Percentiles rank a stretch among this genome's conserved stretches.
These are phyloP conservation scores for Nemania diffusa DNA, from an alignment of 2,329 filamentous ascomycete genomes.

Conservation along the genomic window DNA sequence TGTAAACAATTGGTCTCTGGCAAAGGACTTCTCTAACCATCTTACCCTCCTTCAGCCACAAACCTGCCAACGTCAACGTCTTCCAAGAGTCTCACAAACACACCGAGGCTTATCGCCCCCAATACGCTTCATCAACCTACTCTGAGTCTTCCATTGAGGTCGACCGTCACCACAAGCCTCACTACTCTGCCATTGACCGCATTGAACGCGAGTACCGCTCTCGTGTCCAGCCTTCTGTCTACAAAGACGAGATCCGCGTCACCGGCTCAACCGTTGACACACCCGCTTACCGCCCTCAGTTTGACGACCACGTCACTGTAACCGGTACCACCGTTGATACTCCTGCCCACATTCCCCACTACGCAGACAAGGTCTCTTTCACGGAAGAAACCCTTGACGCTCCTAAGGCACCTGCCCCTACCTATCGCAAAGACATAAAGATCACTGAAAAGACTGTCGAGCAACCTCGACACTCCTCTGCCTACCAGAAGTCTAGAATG, in stretches of 20 bases:
- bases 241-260: slow-evolving; percentile 47
- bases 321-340: slow-evolving; percentile 53
- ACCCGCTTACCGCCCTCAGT: slow-evolving; percentile 48
- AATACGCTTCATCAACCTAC: slow-evolving; percentile 55
- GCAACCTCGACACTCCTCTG: slow-evolving; percentile 57
- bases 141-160: slow-evolving; percentile 74
- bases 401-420: slow-evolving; percentile 53
- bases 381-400: slow-evolving; percentile 67
- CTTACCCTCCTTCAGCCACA: slow-evolving; percentile 43
- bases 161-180: slow-evolving; percentile 63
- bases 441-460: slow-evolving; percentile 75
- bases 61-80: slow-evolving; percentile 49
- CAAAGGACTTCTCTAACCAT: slow-evolving; percentile 28
- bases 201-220: slow-evolving; percentile 74
- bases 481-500: slow-evolving; percentile 65
- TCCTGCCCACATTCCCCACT: slow-evolving; percentile 48
- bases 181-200: slow-evolving; percentile 66
- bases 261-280: slow-evolving; percentile 46
- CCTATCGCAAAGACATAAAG: slow-evolving; percentile 66
- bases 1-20: slow-evolving; percentile 32
- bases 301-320: slow-evolving; percentile 51
- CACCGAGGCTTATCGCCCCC: slow-evolving; percentile 39
- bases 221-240: slow-evolving; percentile 63
- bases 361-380: slow-evolving; percentile 59
- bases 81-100: slow-evolving; percentile 41